These are phyloP conservation scores for Brettanomyces bruxellensis DNA, from an alignment of 805 yeast species.

Conservation along the genomic window DNA sequence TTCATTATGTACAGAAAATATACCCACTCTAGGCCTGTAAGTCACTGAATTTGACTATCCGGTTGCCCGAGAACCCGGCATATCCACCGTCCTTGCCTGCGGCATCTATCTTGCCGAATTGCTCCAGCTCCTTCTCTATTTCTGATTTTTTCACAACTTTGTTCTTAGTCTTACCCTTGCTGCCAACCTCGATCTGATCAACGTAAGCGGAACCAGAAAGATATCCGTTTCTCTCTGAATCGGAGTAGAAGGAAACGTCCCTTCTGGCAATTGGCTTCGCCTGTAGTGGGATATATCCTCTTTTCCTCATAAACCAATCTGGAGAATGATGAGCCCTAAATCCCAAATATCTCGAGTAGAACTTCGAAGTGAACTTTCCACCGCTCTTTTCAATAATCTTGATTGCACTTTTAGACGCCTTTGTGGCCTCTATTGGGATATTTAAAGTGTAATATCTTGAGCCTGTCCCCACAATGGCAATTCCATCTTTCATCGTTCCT, in stretches of 20 bases:
- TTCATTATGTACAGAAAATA: neutral
- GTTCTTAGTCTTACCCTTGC: conserved; percentile 6
- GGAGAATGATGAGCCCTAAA: conserved; percentile 74
- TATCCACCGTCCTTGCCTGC: conserved; percentile 7
- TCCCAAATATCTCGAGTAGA: conserved; percentile 52
- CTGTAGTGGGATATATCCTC: conserved; percentile 73
- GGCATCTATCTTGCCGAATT: neutral
- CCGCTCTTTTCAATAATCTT: conserved; percentile 63
- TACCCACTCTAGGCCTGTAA: conserved; percentile 9
- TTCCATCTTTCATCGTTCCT: conserved; percentile 70
- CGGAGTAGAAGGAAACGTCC: conserved; percentile 70
- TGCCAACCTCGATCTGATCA: conserved; percentile 18
- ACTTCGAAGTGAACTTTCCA: conserved; percentile 65
- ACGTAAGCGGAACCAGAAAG: conserved; percentile 33
- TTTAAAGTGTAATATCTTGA: conserved; percentile 42
- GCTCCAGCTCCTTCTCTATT: conserved; percentile 1
- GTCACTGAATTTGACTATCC: conserved; percentile 17
- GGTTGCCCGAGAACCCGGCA: conserved; percentile 16
- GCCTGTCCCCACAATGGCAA: conserved; percentile 70
- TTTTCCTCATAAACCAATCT: conserved; percentile 51
- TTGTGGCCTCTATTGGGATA: conserved; percentile 70
- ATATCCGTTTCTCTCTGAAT: conserved; percentile 69
- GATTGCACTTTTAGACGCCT: conserved; percentile 71
- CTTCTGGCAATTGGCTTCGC: conserved; percentile 82
- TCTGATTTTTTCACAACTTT: conserved; percentile 8